Evolutionary conservation across 2,329 filamentous ascomycete species (phyloP).

Genomic region (Sarocladium brachiariae): DNA sequence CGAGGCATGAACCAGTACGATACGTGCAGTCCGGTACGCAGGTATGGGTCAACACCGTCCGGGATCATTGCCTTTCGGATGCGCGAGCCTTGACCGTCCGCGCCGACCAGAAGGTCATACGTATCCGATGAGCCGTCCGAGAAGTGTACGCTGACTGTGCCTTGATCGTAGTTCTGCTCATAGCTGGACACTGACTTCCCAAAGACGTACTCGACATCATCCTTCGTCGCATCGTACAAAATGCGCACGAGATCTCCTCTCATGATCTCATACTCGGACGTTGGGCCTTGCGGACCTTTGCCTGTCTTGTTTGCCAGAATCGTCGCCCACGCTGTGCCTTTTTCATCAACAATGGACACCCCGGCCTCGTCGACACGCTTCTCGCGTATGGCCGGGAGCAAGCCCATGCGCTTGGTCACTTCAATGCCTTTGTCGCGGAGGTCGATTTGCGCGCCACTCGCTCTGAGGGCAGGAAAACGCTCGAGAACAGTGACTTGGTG

Average conservation of each 20-base stretch:
- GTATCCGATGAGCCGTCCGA: conserved; percentile 32
- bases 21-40: conserved; percentile 20
- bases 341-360: conserved; percentile 34
- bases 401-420: conserved; percentile 28
- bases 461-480: conserved; percentile 26
- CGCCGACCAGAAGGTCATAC: conserved; percentile 47
- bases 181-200: conserved; percentile 22
- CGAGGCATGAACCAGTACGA: conserved; percentile 25
- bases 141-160: conserved; percentile 27
- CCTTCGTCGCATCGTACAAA: conserved; percentile 35
- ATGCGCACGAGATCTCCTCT: conserved; percentile 44
- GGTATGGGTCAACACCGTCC: conserved; percentile 22
- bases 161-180: conserved; percentile 21
- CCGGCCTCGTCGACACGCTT: conserved; percentile 41
- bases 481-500: conserved; percentile 33
- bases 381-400: conserved; percentile 26
- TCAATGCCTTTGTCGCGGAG: conserved; percentile 31
- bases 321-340: conserved; percentile 28
- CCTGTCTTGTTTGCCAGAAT: conserved; percentile 33
- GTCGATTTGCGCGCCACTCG: conserved; percentile 35
- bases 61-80: conserved; percentile 15
- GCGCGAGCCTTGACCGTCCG: conserved; percentile 37
- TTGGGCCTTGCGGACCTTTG: conserved; percentile 35
- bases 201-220: conserved; percentile 21
- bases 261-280: conserved; percentile 52